phyloP scores from a whole-genome alignment of 108 stramenopile genomes.

The Fragilaria crotonensis region DNA sequence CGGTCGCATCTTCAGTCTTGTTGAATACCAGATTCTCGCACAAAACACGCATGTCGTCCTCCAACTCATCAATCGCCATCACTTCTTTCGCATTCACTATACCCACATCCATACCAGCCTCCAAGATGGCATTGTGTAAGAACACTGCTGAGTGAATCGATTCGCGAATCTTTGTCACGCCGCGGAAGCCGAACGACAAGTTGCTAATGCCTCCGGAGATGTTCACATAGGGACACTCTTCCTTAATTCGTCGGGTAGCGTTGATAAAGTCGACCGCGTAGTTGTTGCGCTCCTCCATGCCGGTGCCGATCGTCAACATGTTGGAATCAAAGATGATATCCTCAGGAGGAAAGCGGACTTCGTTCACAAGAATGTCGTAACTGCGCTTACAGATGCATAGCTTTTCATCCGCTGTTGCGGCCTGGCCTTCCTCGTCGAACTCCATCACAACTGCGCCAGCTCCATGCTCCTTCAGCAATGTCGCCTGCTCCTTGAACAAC shows the following conservation, averaged over 20 bases:
- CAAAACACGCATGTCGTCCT: constrained; percentile 66
- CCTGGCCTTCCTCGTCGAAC: too few relatives aligned
- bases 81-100: constrained; percentile 98
- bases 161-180: too few relatives aligned
- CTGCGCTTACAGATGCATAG: too few relatives aligned
- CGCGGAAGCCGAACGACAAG: too few relatives aligned
- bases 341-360: too few relatives aligned
- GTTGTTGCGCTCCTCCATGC: constrained; percentile 96
- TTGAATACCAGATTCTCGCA: constrained; percentile 91
- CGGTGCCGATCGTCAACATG: constrained; percentile 98
- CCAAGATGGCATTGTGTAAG: constrained; percentile 86
- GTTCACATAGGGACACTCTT: too few relatives aligned
- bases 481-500: constrained; percentile 94
- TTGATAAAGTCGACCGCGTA: constrained; percentile 99
- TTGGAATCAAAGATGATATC: too few relatives aligned
- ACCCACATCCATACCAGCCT: too few relatives aligned
- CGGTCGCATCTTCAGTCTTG: constrained; percentile 82
- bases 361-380: too few relatives aligned
- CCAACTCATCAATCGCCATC: constrained; percentile 78
- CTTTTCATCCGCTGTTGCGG: constrained; percentile 98
- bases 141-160: too few relatives aligned
- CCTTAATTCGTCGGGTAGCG: constrained; percentile 71
- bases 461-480: constrained; percentile 92
- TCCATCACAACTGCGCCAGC: constrained; percentile 98
- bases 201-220: too few relatives aligned